Base-by-base conservation (phyloP, 768 basidiomycete genomes). In the Phylloporus sp. region DNA sequence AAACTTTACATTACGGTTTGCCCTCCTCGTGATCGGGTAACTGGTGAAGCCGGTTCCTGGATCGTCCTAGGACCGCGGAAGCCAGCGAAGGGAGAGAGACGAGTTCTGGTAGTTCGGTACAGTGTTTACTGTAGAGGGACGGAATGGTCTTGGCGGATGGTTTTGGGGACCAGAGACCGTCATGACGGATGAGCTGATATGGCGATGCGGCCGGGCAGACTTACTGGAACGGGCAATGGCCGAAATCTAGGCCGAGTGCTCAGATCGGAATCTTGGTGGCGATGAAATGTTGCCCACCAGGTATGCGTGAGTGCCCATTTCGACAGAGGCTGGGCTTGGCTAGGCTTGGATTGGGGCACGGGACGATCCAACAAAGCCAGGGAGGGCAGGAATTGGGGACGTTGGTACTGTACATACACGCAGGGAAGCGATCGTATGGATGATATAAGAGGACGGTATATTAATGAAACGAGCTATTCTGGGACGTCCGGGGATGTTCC, bases 51-150 rank as follows among this genome's bases (percentile, higher is more conserved):
- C 50, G 53, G 54, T 61, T 24, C 60, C 63, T 67, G 57, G 63
- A 65, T 63, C 46, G 52, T 53, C 63, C 55, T 65, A 55, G 29
- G 38, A 48, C 63, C 65, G 65, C 63, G 65, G 64, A 61, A 62
- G 46, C 49, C 14, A 23, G 38, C 29, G 44, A 52, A 27, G 32
- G 29, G 42, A 24, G 34, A 53, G 34, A 35, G 42, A 42, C n/a
- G n/a, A n/a, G n/a, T 38, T 38, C 38, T 41, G 15, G n/a, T 28
- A 22, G 33, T 34, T 39, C 9, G 17, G 22, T 24, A 13, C 32
- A 31, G n/a, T n/a, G 27, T 8, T 38, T n/a, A 20, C 21, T 36
- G 36, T 29, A 28, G 43, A 33, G 18, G 23, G 4, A 18, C 14
- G 33, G 33, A 11, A 14, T 21, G 17, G 39, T 22, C 11, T 46